Base-by-base conservation (phyloP, 2,329 filamentous ascomycete genomes). In the Fusarium hostae region DNA sequence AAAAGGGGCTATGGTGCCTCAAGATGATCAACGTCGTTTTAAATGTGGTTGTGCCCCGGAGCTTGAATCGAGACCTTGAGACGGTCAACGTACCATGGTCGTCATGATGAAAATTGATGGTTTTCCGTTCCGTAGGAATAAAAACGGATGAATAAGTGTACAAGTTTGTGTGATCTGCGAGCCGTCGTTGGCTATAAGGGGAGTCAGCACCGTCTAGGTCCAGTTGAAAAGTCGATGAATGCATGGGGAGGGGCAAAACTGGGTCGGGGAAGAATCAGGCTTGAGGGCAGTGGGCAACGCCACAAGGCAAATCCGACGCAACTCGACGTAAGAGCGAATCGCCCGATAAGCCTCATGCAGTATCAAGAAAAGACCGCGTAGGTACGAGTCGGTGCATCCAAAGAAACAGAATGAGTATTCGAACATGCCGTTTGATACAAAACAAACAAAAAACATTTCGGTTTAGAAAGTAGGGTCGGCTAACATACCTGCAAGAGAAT, bases 41-140 rank as follows among this genome's bases (percentile, higher is more conserved):
- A 22, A 44, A n/a, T 6, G 37, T 55, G 28, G 37, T 55, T 52
- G 18, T 30, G 20, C 48, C 34, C 22, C 41, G 22, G 30, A 32
- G 39, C 52, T 47, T 40, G 35, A 26, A 9, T 51, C 18, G 44
- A 50, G 34, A 55, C 26, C 22, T 22, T 7, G 48, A 15, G 39
- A 32, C 22, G 39, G 13, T 30, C 6, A 48, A 75, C 84, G 68
- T 84, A 86, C 85, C 85, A 86, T 86, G 66, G 85, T 87, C 68
- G 85, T 86, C 85, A 86, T 87, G 41, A 77, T 83, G 76, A 70
- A 73, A 58, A 70, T 67, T 68, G 63, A 45, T 40, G 39, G 43
- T 71, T 63, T 70, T 74, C 69, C 73, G 66, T 76, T 70, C 71
- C 56, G 62, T 45, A 18, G 50, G 68, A 70, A 75, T 67, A 61